Evolutionary conservation across 2,329 filamentous ascomycete species (phyloP), one percentile per base, ranked within the genome.

Genomic region (Fusarium keratoplasticum): DNA sequence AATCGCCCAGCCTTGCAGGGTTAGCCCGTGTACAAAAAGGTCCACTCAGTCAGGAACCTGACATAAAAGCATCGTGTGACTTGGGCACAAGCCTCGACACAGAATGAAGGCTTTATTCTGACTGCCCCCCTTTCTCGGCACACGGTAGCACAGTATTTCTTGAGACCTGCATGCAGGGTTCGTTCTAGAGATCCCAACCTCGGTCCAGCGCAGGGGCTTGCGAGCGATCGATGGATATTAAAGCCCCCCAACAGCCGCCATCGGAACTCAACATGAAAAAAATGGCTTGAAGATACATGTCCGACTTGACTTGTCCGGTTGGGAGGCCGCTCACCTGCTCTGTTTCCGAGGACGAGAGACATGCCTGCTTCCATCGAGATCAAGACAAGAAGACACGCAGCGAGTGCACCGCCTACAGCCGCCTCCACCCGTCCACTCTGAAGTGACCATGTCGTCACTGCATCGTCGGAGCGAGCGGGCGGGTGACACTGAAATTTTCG

Each of bases 401-500:
- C 54, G 25, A 58, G 18, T 44, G 38, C 27, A 22, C 76, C 76
- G 74, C 57, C 55, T 64, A 52, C 62, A 78, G 64, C 76, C 76
- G 76, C 29, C 33, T 42, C 67, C 72, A 78, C 66, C 76, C 76
- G 73, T 52, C 31, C 18, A 42, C 36, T 36, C 44, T 36, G 22
- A 38, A 61, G 36, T 61, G 59, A 29, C 54, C 55, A 75, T 75
- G 73, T 31, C 73, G 71, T 75, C 73, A 75, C 73, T 36, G 38
- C 14, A 33, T 50, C 27, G 40, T 61, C 55, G 35, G 22, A 40
- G 35, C 40, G 33, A 27, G 55, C 55, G 33, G 33, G 55, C 35
- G 55, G 35, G 55, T 58, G 55, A 58, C 55, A 58, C 35, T 55
- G 64, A 66, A 70, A 47, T 66, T 66, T 68, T 66, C 27, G 27